Percentiles rank a stretch among this genome's conserved stretches.
These are phyloP conservation scores for Dujonia santamariae DNA, from an alignment of 1,139 yeast species.

Conservation along the genomic window DNA sequence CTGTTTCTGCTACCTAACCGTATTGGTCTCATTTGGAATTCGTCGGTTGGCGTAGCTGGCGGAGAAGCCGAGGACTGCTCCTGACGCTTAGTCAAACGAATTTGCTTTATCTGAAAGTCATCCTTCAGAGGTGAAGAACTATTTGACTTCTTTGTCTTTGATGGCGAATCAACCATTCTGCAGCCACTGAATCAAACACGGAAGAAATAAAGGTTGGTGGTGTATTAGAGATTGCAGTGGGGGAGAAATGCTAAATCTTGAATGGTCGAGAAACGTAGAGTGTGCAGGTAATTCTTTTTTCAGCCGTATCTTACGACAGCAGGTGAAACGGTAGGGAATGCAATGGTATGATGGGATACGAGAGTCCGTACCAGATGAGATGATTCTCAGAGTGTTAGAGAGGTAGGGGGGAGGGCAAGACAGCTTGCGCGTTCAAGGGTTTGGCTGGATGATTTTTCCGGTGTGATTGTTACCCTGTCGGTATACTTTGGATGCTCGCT, in stretches of 20 bases:
- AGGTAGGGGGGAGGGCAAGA: too few relatives aligned
- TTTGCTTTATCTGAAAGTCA: slow-evolving; percentile 24
- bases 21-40: slow-evolving; percentile 34
- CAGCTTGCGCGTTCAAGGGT: too few relatives aligned
- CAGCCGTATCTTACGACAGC: too few relatives aligned
- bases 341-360: too few relatives aligned
- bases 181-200: background rate
- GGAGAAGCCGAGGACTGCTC: slow-evolving; percentile 13
- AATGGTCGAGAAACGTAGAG: too few relatives aligned
- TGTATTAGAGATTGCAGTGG: background rate
- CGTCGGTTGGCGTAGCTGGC: slow-evolving; percentile 15
- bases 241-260: background rate
- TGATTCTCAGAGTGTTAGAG: too few relatives aligned
- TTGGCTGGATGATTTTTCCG: too few relatives aligned
- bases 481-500: too few relatives aligned
- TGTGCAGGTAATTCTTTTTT: too few relatives aligned
- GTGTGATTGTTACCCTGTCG: too few relatives aligned
- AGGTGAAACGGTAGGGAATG: too few relatives aligned
- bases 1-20: slow-evolving; percentile 21
- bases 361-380: too few relatives aligned
- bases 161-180: background rate
- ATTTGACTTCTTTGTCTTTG: background rate
- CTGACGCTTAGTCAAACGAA: slow-evolving; percentile 30
- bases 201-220: background rate
- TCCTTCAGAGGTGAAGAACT: slow-evolving; percentile 5